phyloP scores from a whole-genome alignment of 331 rosid species.

The Rhamnella rubrinervis region DNA sequence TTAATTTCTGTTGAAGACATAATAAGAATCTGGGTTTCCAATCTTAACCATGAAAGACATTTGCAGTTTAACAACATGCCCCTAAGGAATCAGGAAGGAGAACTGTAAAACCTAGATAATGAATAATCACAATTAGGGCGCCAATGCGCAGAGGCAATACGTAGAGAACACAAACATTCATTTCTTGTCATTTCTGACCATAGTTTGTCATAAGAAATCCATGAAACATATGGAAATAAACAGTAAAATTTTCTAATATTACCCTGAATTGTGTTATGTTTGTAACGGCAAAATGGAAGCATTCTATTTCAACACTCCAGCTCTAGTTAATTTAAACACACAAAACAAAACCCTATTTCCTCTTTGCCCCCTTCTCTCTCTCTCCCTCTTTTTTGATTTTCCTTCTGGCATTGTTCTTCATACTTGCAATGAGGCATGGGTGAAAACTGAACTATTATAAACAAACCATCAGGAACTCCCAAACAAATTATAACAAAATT shows the following conservation, averaged over 20 bases:
- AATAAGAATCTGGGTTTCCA: too few relatives aligned
- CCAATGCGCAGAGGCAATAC: neutral
- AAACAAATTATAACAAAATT: constrained; percentile 18
- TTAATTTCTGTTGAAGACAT: too few relatives aligned
- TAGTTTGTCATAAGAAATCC: constrained; percentile 12
- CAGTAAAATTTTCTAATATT: constrained; percentile 31
- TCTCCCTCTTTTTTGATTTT: neutral
- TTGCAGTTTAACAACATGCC: too few relatives aligned
- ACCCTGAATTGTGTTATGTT: constrained; percentile 33
- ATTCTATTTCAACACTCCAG: constrained; percentile 29
- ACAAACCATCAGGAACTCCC: constrained; percentile 36
- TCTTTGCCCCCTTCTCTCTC: constrained; percentile 3
- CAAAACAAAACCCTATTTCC: constrained; percentile 32
- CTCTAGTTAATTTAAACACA: constrained; percentile 27
- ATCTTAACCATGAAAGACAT: too few relatives aligned
- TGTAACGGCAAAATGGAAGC: constrained; percentile 40
- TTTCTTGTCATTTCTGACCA: constrained; percentile 20
- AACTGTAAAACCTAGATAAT: neutral
- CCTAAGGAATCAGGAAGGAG: too few relatives aligned
- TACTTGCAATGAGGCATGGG: constrained; percentile 25
- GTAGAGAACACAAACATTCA: neutral
- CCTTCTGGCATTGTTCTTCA: constrained; percentile 12
- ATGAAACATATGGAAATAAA: constrained; percentile 20
- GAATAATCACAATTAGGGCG: neutral
- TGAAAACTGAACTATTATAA: constrained; percentile 25